Percentiles rank a stretch among this genome's conserved stretches.
Conservation (phyloP, 2,329 filamentous ascomycete genomes). For the Nigrograna mackinnonii region DNA sequence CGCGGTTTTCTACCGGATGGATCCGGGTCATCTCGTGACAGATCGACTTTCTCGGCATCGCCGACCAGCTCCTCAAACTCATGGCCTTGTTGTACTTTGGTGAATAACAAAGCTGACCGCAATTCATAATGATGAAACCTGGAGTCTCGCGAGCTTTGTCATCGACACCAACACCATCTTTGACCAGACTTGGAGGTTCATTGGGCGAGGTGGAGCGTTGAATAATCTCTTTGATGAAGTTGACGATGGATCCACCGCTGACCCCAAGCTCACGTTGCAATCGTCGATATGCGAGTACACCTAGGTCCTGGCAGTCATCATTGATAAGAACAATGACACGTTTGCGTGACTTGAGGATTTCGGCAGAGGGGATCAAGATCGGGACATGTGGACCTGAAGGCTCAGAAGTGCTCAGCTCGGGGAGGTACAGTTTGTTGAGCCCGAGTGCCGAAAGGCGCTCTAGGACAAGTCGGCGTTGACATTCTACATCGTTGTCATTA, state of each 20-base stretch:
- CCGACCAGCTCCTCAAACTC: constrained; percentile 60
- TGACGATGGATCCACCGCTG: constrained; percentile 69
- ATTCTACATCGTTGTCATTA: constrained; percentile 52
- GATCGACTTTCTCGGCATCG: constrained; percentile 62
- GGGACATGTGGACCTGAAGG: constrained; percentile 63
- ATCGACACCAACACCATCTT: constrained; percentile 21
- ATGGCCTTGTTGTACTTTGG: constrained; percentile 64
- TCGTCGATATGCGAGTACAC: constrained; percentile 72
- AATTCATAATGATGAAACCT: constrained; percentile 76
- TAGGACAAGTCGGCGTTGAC: constrained; percentile 63
- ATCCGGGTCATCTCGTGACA: constrained; percentile 61
- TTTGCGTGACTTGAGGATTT: constrained; percentile 57
- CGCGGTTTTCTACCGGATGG: constrained; percentile 60
- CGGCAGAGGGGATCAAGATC: constrained; percentile 63
- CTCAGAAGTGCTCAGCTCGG: constrained; percentile 52
- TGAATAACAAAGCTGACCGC: constrained; percentile 78
- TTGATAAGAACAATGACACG: constrained; percentile 77
- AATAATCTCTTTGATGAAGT: constrained; percentile 58
- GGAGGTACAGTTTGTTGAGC: constrained; percentile 65
- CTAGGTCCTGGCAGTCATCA: constrained; percentile 72
- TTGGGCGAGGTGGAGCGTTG: constrained; percentile 18
- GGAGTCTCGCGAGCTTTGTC: constrained; percentile 37
- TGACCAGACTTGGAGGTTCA: constrained; percentile 10
- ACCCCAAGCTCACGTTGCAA: constrained; percentile 67
- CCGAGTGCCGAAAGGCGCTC: constrained; percentile 65